A percentile compares a stretch with the other conserved stretches of the same genome.
phyloP scores from a whole-genome alignment of 2,329 filamentous ascomycete genomes.

The Neopestalotiopsis rosae region DNA sequence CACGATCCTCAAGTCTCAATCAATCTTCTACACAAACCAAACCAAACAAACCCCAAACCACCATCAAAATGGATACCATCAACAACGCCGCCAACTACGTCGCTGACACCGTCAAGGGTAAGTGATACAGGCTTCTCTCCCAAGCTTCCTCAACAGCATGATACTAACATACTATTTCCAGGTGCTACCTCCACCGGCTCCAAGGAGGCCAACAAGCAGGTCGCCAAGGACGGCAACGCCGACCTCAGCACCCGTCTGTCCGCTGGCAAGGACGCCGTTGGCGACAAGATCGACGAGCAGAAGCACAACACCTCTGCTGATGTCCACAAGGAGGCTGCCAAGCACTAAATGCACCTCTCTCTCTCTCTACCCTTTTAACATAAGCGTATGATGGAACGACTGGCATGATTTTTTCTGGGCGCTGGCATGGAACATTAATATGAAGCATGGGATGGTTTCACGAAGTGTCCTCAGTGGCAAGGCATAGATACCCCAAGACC shows the following conservation, averaged over 20 bases:
- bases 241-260: constrained; percentile 52
- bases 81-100: constrained; percentile 70
- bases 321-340: constrained; percentile 41
- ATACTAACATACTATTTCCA: not conserved
- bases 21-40: constrained; percentile 16
- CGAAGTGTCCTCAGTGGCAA: constrained; percentile 10
- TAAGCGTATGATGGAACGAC: constrained; percentile 5
- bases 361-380: not conserved
- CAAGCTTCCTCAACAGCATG: not conserved
- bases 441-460: constrained; percentile 10
- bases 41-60: constrained; percentile 19
- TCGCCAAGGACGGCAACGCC: constrained; percentile 64
- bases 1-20: constrained; percentile 11
- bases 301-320: constrained; percentile 40
- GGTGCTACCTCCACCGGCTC: constrained; percentile 52
- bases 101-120: constrained; percentile 61
- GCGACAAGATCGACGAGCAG: constrained; percentile 46
- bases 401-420: constrained; percentile 4
- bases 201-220: constrained; percentile 71
- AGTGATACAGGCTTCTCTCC: not conserved
- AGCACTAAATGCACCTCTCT: constrained; percentile 35
- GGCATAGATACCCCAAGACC: constrained; percentile 16
- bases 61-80: constrained; percentile 49
- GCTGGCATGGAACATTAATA: constrained; percentile 1
- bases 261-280: constrained; percentile 47